These are phyloP conservation scores for Diversispora epigaea DNA, from an alignment of 192 early-diverging fungal species.

Conservation along the genomic window DNA sequence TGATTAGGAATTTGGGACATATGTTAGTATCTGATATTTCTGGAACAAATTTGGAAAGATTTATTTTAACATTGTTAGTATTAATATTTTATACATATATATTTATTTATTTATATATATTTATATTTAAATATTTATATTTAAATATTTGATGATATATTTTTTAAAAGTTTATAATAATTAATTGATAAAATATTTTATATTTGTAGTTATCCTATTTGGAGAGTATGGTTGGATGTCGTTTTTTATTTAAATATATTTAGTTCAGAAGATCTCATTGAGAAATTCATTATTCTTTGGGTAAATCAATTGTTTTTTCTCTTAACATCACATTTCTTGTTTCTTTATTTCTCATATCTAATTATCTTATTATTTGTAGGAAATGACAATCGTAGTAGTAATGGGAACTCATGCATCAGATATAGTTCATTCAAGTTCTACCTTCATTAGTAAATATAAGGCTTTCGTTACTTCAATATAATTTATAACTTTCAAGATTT, in stretches of 20 bases:
- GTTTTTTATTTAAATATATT: constrained; percentile 21
- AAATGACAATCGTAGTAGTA: constrained; percentile 26
- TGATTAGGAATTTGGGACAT: constrained; percentile 21
- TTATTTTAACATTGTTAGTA: constrained; percentile 34
- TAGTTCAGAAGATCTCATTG: constrained; percentile 35
- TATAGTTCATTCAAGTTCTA: background rate
- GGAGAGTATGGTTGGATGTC: constrained; percentile 18
- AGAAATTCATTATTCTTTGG: constrained; percentile 33
- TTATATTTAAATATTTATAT: no score
- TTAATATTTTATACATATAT: background rate
- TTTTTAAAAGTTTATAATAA: no score
- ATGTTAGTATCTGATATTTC: constrained; percentile 3
- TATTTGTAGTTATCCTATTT: constrained; percentile 28
- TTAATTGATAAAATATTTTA: background rate
- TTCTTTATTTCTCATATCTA: no score
- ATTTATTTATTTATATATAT: no score
- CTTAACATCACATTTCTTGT: no score
- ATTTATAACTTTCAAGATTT: background rate
- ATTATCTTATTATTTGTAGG: background rate
- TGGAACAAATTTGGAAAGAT: background rate
- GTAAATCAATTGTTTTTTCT: background rate
- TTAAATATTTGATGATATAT: no score
- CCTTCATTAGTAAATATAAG: background rate
- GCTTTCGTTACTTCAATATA: no score
- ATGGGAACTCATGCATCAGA: constrained; percentile 29